A percentile compares a stretch with the other conserved stretches of the same genome.
These are phyloP conservation scores for Amylocystis lapponica DNA, from an alignment of 768 basidiomycete genomes.

Conservation along the genomic window DNA sequence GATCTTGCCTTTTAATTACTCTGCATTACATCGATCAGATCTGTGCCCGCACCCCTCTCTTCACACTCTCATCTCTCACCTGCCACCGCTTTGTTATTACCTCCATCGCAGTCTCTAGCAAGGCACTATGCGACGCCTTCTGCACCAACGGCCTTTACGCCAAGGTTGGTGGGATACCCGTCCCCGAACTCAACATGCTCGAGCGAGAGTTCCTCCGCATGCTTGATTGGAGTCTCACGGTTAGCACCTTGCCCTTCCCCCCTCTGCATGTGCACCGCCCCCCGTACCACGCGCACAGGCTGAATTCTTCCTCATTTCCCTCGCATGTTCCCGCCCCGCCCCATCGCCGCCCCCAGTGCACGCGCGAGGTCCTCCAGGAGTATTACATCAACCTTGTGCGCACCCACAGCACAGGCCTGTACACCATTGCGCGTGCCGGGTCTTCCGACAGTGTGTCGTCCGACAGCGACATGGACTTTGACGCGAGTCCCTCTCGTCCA, in stretches of 20 bases:
- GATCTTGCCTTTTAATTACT: slow-evolving; percentile 73
- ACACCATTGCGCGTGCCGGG: slow-evolving; percentile 42
- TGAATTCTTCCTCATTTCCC: slow-evolving; percentile 20
- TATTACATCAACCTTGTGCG: slow-evolving; percentile 93
- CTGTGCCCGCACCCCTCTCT: slow-evolving; percentile 78
- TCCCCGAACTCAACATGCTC: slow-evolving; percentile 87
- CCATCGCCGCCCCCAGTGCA: slow-evolving; percentile 56
- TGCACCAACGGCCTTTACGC: slow-evolving; percentile 95
- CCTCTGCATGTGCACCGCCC: neutral
- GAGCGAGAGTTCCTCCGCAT: slow-evolving; percentile 90
- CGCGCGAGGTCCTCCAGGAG: slow-evolving; percentile 83
- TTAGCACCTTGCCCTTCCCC: slow-evolving; percentile 38
- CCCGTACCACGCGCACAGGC: neutral
- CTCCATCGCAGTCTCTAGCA: slow-evolving; percentile 86
- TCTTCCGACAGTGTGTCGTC: slow-evolving; percentile 25
- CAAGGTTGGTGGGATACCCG: slow-evolving; percentile 90
- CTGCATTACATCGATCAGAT: slow-evolving; percentile 93
- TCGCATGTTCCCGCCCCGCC: slow-evolving; percentile 12
- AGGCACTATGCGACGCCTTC: slow-evolving; percentile 93
- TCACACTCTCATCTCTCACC: slow-evolving; percentile 92
- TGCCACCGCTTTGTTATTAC: slow-evolving; percentile 98
- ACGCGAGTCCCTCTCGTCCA: slow-evolving; percentile 39
- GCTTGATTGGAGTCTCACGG: slow-evolving; percentile 94
- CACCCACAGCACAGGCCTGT: slow-evolving; percentile 65
- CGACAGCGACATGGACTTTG: slow-evolving; percentile 51